Conservation (phyloP, 1,139 yeast genomes). For the Geotrichum klebahnii region DNA sequence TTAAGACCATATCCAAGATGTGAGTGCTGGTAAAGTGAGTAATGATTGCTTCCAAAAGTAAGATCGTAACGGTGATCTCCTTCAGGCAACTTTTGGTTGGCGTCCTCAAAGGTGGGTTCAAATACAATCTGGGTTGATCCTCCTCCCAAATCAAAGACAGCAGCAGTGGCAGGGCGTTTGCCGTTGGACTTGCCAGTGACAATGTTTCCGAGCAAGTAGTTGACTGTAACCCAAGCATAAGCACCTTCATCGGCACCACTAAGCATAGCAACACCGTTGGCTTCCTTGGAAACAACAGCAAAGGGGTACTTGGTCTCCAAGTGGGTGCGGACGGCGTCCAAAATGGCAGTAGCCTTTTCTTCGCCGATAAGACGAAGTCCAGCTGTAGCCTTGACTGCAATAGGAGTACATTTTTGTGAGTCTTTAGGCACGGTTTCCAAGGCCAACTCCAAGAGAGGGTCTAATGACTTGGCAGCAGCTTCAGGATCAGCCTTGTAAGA, state of each 20-base stretch:
- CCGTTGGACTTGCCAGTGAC: slow-evolving; percentile 53
- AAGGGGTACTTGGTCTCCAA: slow-evolving; percentile 74
- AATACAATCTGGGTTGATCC: slow-evolving; percentile 96
- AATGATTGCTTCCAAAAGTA: slow-evolving; percentile 67
- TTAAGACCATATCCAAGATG: slow-evolving; percentile 89
- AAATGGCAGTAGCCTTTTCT: slow-evolving; percentile 61
- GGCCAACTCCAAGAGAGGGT: slow-evolving; percentile 71
- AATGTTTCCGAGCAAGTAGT: slow-evolving; percentile 79
- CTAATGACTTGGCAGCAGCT: slow-evolving; percentile 80
- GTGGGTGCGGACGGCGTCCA: slow-evolving; percentile 65
- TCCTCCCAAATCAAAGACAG: slow-evolving; percentile 92
- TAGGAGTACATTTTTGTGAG: slow-evolving; percentile 71
- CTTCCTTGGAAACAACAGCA: slow-evolving; percentile 59
- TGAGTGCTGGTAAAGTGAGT: slow-evolving; percentile 76
- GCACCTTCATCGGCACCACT: slow-evolving; percentile 94
- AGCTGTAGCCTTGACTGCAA: slow-evolving; percentile 93
- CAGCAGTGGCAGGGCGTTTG: slow-evolving; percentile 61
- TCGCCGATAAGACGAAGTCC: slow-evolving; percentile 79
- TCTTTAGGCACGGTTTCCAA: slow-evolving; percentile 62
- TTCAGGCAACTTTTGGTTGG: slow-evolving; percentile 57
- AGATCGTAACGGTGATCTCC: slow-evolving; percentile 82
- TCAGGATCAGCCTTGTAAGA: slow-evolving; percentile 70
- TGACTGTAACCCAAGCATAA: slow-evolving; percentile 91
- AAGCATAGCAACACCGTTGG: slow-evolving; percentile 82
- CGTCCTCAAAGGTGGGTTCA: slow-evolving; percentile 60